Base-by-base conservation (phyloP, 805 yeast genomes). In the Candida railenensis region DNA sequence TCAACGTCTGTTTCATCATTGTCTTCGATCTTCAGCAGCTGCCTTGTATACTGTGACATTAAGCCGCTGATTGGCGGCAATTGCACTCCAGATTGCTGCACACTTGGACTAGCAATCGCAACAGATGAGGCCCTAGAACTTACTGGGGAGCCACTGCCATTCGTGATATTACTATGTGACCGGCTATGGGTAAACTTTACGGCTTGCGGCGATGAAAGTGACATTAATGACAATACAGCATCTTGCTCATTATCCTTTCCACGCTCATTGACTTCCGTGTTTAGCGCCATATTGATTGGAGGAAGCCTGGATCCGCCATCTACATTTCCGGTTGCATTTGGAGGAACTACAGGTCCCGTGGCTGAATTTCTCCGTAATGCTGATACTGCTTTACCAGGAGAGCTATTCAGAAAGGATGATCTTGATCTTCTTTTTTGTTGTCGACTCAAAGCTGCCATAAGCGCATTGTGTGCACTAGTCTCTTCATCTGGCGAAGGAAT, bases 141-240 rank as follows among this genome's bases (percentile, higher is more conserved):
- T 16, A 18, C 56, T 46, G 21, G 57, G 51, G 47, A 54, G 50
- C 15, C 49, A 46, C 14, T 52, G 48, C 19, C 57, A 76, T 78
- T 76, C 22, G 54, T 63, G 39, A 45, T 51, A 21, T 62, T 52
- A 50, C 66, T 64, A 20, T 55, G 65, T 28, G 48, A 67, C 53
- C 65, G 62, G 39, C 65, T 58, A 49, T 64, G 67, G 14, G 52
- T 22, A 39, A 61, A 62, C 41, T 64, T 66, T 34, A 55, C 51
- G 15, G 64, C 45, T 52, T 68, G 74, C 2, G 84, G 83, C 1
- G 82, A 76, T 5, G 83, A 71, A 36, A 80, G 64, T 34, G 82
- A 76, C 73, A 80, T 80, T 44, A 80, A 65, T 19, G 83, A 77
- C 56, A 74, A 63, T 9, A 80, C 74, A 4, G 84, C 84, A 42